Percentiles rank a stretch among this genome's conserved stretches.
phyloP scores from a whole-genome alignment of 352 stramenopile species.

The Heterotrichella gracilis region DNA sequence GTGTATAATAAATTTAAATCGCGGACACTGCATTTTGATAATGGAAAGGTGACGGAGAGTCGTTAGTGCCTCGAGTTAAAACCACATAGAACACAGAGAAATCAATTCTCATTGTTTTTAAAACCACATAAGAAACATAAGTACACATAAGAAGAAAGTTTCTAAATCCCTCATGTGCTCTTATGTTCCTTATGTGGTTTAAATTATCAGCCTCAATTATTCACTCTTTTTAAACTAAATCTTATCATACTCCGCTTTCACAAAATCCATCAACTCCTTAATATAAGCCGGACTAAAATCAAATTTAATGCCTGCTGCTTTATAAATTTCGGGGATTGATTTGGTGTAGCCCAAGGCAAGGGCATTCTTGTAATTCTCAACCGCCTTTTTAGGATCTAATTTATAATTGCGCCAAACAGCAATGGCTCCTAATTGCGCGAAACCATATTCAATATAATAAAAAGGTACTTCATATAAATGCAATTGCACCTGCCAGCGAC shows the following conservation, averaged over 20 bases:
- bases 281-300: background rate
- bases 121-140: no score
- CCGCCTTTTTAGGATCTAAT: background rate
- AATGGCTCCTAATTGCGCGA: background rate
- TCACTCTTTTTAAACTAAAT: no score
- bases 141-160: no score
- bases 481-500: background rate
- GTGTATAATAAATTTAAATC: constrained; percentile 10
- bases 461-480: background rate
- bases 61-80: no score
- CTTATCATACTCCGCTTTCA: constrained; percentile 3
- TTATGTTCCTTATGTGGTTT: no score
- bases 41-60: background rate
- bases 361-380: background rate
- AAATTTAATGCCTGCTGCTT: constrained; percentile 5
- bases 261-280: constrained; percentile 1
- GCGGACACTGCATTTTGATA: background rate
- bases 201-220: no score
- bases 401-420: background rate
- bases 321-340: background rate
- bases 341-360: background rate
- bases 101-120: no score
- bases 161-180: no score
- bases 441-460: constrained; percentile 10
- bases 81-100: no score